phyloP scores from a whole-genome alignment of 805 yeast genomes.

The Soucietia sequanensis region DNA sequence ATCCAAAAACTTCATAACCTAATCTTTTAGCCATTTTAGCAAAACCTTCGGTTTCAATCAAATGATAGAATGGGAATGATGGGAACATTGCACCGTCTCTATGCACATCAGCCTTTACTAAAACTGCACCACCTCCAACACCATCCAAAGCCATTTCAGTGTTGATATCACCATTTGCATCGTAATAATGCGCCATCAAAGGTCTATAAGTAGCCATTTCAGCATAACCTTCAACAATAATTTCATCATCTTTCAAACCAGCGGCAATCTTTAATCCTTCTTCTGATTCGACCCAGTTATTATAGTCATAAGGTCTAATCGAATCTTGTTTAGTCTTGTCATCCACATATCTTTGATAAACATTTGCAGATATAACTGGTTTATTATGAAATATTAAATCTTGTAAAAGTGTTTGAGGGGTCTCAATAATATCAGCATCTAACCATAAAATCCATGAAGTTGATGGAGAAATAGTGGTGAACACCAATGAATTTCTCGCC shows the following conservation, averaged over 20 bases:
- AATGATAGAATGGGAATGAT: slow-evolving; percentile 93
- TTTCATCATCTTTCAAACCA: slow-evolving; percentile 79
- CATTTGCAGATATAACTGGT: slow-evolving; percentile 89
- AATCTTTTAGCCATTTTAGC: slow-evolving; percentile 97
- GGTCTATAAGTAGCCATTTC: slow-evolving; percentile 94
- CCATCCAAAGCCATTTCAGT: slow-evolving; percentile 89
- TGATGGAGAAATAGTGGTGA: slow-evolving; percentile 84
- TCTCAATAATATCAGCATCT: slow-evolving; percentile 91
- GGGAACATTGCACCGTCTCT: slow-evolving; percentile 99
- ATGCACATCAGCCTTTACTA: slow-evolving; percentile 97
- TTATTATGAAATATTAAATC: slow-evolving; percentile 84
- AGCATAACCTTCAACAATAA: slow-evolving; percentile 89
- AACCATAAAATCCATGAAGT: slow-evolving; percentile 97
- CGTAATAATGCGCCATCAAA: slow-evolving; percentile 87
- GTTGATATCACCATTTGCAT: slow-evolving; percentile 56
- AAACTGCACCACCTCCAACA: slow-evolving; percentile 95
- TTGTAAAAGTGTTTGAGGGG: slow-evolving; percentile 79
- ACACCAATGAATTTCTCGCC: slow-evolving; percentile 88
- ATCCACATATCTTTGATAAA: slow-evolving; percentile 78
- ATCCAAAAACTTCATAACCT: slow-evolving; percentile 87
- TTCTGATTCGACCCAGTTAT: slow-evolving; percentile 90
- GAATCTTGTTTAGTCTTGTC: slow-evolving; percentile 50
- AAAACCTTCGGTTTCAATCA: slow-evolving; percentile 97
- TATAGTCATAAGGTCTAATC: slow-evolving; percentile 89
- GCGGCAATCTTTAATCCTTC: slow-evolving; percentile 76